These are phyloP conservation scores for Hebeloma cylindrosporum DNA, from an alignment of 768 basidiomycete genomes.

Conservation along the genomic window DNA sequence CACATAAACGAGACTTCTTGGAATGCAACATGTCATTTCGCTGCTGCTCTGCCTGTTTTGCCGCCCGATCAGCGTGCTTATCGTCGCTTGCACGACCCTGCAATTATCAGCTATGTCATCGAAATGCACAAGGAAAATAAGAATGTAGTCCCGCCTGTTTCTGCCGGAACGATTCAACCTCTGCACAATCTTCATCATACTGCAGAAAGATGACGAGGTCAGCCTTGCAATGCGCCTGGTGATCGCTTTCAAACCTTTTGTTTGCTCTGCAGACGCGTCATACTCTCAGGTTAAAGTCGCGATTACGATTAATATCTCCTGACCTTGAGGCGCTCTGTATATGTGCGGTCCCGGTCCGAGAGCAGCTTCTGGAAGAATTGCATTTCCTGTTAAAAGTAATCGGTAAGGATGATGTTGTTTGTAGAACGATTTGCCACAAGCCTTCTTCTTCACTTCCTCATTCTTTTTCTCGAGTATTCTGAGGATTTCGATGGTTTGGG, in stretches of 20 bases:
- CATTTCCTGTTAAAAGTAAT: conserved; percentile 47
- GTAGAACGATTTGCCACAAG: conserved; percentile 19
- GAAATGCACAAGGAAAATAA: neutral
- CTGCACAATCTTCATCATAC: conserved; percentile 80
- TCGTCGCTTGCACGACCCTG: conserved; percentile 72
- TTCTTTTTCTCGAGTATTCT: conserved; percentile 58
- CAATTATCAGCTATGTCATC: conserved; percentile 10
- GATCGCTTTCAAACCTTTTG: conserved; percentile 48
- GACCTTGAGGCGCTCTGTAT: conserved; percentile 71
- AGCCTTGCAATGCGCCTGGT: neutral
- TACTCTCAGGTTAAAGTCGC: conserved; percentile 4
- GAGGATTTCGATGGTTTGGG: conserved; percentile 65
- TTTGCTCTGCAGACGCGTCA: conserved; percentile 45
- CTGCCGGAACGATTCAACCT: conserved; percentile 71
- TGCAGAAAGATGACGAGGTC: conserved; percentile 27
- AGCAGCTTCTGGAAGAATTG: conserved; percentile 71
- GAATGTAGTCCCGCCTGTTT: conserved; percentile 61
- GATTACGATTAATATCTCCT: conserved; percentile 6
- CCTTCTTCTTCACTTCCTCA: conserved; percentile 71
- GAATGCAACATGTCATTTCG: conserved; percentile 74
- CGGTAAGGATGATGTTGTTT: neutral
- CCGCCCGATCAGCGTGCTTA: conserved; percentile 70
- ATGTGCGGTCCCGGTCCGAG: conserved; percentile 66
- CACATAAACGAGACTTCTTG: conserved; percentile 62
- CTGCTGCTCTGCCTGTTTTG: conserved; percentile 76